Evolutionary conservation across 129 eudicot species (phyloP).

Genomic region (Chrysanthemum seticuspe): DNA sequence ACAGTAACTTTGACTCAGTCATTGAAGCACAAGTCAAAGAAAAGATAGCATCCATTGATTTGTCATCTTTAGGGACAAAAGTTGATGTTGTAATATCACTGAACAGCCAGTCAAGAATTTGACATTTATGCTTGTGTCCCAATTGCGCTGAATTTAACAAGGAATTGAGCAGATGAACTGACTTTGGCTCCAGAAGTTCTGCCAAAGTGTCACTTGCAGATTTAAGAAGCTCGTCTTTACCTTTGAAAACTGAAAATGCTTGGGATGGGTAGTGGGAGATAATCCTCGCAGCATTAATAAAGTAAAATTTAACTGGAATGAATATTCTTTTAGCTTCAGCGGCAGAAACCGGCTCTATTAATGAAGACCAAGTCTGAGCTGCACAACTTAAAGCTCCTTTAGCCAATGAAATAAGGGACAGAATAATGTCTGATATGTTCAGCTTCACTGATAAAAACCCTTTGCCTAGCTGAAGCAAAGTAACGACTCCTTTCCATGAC

Average conservation of each 20-base stretch:
- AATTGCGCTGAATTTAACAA: conserved; percentile 67
- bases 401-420: conserved; percentile 69
- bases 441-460: conserved; percentile 20
- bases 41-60: conserved; percentile 33
- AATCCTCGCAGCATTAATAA: conserved; percentile 91
- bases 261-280: conserved; percentile 76
- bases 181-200: conserved; percentile 79
- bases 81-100: conserved; percentile 21
- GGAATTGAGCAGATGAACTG: conserved; percentile 71
- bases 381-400: conserved; percentile 67
- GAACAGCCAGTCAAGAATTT: conserved; percentile 75
- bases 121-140: conserved; percentile 45
- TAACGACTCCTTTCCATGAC: too few relatives aligned
- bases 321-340: conserved; percentile 78
- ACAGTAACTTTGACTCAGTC: conserved; percentile 41
- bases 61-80: conserved; percentile 21
- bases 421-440: conserved; percentile 61
- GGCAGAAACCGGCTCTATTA: conserved; percentile 42
- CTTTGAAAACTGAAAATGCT: conserved; percentile 60
- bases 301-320: conserved; percentile 84
- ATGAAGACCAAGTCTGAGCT: conserved; percentile 66
- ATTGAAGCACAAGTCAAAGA: conserved; percentile 41
- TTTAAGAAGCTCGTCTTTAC: conserved; percentile 52
- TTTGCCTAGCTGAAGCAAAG: too few relatives aligned
- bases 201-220: conserved; percentile 36